Conservation (phyloP, 768 basidiomycete genomes). For the Crucibulum laeve region DNA sequence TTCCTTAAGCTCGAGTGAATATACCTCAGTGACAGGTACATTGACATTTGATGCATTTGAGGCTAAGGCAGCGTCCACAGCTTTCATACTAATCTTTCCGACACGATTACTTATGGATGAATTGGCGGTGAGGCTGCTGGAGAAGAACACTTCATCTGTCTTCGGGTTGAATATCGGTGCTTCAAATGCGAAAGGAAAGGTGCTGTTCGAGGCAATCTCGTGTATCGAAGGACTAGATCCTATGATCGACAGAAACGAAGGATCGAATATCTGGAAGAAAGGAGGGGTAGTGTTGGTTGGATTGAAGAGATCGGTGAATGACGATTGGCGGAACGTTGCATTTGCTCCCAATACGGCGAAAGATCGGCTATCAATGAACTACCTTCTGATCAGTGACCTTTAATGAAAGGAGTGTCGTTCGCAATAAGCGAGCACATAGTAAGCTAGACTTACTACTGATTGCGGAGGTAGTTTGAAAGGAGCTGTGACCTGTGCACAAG, state of each 20-base stretch:
- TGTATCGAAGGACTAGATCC: slow-evolving; percentile 48
- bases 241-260: slow-evolving; percentile 45
- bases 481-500: no score
- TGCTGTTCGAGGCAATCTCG: slow-evolving; percentile 46
- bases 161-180: slow-evolving; percentile 57
- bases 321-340: no score
- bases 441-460: no score
- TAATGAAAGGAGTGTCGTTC: no score
- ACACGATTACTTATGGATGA: slow-evolving; percentile 58
- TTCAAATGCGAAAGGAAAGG: slow-evolving; percentile 67
- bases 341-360: no score
- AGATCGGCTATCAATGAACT: no score
- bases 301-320: slow-evolving; percentile 49
- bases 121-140: slow-evolving; percentile 49
- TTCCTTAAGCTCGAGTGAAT: not conserved
- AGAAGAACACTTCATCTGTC: slow-evolving; percentile 63
- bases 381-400: no score
- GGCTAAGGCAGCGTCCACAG: slow-evolving; percentile 39
- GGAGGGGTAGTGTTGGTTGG: slow-evolving; percentile 48
- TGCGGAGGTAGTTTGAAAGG: no score
- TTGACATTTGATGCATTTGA: slow-evolving; percentile 29
- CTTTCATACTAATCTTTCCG: slow-evolving; percentile 49
- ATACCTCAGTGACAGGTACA: slow-evolving; percentile 26
- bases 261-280: slow-evolving; percentile 42
- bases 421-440: no score